Evolutionary conservation across 805 yeast genomes (phyloP).

Genomic region (Yarrowia sp.): DNA sequence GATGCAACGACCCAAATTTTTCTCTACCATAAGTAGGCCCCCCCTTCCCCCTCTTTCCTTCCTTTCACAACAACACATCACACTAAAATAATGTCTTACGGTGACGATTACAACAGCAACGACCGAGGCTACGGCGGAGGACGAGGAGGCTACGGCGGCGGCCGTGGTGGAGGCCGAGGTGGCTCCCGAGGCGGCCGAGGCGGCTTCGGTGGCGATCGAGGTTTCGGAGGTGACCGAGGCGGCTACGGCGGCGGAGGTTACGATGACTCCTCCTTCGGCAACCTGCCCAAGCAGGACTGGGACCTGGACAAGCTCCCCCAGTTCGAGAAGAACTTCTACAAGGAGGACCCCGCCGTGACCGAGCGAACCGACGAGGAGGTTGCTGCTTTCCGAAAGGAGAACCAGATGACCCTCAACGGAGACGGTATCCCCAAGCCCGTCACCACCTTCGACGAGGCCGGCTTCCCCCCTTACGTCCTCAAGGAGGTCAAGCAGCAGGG

Average conservation of each 20-base stretch:
- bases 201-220: slow-evolving; percentile 42
- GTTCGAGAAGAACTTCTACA: slow-evolving; percentile 93
- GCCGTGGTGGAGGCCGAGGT: slow-evolving; percentile 41
- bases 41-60: background rate
- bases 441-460: slow-evolving; percentile 91
- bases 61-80: slow-evolving; percentile 8
- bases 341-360: slow-evolving; percentile 76
- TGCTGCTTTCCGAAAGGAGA: slow-evolving; percentile 68
- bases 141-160: slow-evolving; percentile 34
- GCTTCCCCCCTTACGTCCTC: slow-evolving; percentile 93
- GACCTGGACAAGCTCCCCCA: slow-evolving; percentile 73
- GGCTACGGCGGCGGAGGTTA: slow-evolving; percentile 45
- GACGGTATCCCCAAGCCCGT: slow-evolving; percentile 91
- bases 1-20: slow-evolving; percentile 18
- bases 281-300: slow-evolving; percentile 75
- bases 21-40: slow-evolving; percentile 14
- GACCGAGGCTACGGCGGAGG: slow-evolving; percentile 35
- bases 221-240: slow-evolving; percentile 45
- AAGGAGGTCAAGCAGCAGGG: slow-evolving; percentile 87
- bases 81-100: slow-evolving; percentile 31
- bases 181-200: slow-evolving; percentile 45
- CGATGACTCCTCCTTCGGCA: slow-evolving; percentile 49
- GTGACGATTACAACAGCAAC: slow-evolving; percentile 37
- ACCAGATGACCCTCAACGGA: slow-evolving; percentile 85
- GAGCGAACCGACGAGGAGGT: slow-evolving; percentile 74